Evolutionary conservation across 768 basidiomycete genomes (phyloP).

Genomic region (Boletus reticulatus): DNA sequence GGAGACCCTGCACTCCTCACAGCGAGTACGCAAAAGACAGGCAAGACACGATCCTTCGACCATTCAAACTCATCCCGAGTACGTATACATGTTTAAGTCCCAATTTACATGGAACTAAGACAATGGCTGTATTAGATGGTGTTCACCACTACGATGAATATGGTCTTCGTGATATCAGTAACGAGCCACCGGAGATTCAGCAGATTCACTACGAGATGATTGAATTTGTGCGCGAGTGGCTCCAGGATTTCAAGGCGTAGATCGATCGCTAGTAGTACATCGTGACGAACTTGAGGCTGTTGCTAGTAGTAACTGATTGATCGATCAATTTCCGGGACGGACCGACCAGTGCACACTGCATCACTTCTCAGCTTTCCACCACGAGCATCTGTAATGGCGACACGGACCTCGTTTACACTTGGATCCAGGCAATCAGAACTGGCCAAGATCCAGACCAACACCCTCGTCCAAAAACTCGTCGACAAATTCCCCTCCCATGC

Average conservation of each 20-base stretch:
- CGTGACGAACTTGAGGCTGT: neutral
- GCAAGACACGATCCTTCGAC: conserved; percentile 66
- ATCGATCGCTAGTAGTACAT: neutral
- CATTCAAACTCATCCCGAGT: conserved; percentile 89
- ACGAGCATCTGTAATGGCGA: conserved; percentile 11
- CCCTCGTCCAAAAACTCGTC: conserved; percentile 65
- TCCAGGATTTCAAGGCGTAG: conserved; percentile 41
- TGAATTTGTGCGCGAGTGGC: conserved; percentile 75
- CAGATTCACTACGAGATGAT: conserved; percentile 82
- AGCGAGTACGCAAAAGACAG: conserved; percentile 68
- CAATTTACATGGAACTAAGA: neutral
- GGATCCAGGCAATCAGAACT: conserved; percentile 88
- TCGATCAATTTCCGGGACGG: too few relatives aligned
- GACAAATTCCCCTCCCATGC: conserved; percentile 48
- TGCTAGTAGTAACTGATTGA: neutral
- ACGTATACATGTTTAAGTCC: conserved; percentile 23
- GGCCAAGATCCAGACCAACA: conserved; percentile 86
- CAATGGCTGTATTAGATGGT: conserved; percentile 42
- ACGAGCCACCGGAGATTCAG: conserved; percentile 77
- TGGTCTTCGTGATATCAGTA: conserved; percentile 55
- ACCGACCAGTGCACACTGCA: neutral
- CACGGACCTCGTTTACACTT: conserved; percentile 56
- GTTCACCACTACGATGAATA: conserved; percentile 76
- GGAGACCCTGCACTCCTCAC: conserved; percentile 85
- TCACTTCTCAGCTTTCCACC: neutral